phyloP scores from a whole-genome alignment of 441 rosid species.

The Corymbia citriodora region DNA sequence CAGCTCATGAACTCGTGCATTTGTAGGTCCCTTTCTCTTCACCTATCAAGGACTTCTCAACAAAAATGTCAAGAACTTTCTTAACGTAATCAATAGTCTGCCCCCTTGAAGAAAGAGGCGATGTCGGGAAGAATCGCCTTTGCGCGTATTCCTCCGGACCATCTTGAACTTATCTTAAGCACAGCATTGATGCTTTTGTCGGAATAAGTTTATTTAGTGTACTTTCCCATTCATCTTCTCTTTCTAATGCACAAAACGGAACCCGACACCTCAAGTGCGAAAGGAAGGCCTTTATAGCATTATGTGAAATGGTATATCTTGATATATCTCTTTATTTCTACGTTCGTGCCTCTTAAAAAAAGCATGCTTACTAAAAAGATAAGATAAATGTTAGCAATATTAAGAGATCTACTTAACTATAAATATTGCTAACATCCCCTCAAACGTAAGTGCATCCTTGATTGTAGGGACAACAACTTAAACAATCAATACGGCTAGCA shows the following conservation, averaged over 20 bases:
- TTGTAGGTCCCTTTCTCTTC: neutral
- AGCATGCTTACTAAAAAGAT: neutral
- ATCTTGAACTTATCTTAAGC: neutral
- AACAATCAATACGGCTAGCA: too few species aligned
- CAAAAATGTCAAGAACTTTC: neutral
- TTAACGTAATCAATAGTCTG: neutral
- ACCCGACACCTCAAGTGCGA: neutral
- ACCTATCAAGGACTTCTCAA: neutral
- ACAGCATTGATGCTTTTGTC: neutral
- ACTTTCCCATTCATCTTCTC: neutral
- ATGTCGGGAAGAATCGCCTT: neutral
- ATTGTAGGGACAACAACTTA: too few species aligned
- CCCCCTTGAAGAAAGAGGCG: neutral
- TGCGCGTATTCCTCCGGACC: neutral
- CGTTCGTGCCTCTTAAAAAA: fast-evolving
- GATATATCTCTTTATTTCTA: neutral
- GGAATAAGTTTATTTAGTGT: neutral
- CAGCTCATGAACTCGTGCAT: neutral
- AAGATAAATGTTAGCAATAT: too few species aligned
- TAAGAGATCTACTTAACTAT: too few species aligned
- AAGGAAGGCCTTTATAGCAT: neutral
- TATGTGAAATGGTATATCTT: neutral
- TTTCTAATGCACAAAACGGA: neutral
- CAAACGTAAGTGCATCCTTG: too few species aligned
- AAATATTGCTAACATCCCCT: too few species aligned